These are phyloP conservation scores for Fragilariopsis cylindrus DNA, from an alignment of 108 stramenopile genomes.

Conservation along the genomic window DNA sequence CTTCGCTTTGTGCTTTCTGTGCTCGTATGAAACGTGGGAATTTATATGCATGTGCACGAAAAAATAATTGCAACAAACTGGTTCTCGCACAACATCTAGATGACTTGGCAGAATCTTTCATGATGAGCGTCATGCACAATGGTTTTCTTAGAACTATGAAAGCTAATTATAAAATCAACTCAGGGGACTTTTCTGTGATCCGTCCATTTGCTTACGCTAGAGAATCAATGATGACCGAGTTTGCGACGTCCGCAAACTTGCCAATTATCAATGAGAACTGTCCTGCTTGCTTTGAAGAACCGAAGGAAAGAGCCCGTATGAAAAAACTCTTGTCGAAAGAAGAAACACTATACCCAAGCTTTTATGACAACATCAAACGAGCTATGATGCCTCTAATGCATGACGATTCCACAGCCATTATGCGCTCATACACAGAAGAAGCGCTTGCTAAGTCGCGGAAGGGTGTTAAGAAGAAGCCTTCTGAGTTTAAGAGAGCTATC, in stretches of 20 bases:
- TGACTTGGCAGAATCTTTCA: conserved; percentile 96
- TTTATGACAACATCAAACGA: conserved; percentile 80
- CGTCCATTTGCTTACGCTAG: conserved; percentile 95
- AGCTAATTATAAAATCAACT: conserved; percentile 94
- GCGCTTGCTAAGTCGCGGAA: conserved; percentile 80
- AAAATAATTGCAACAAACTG: conserved; percentile 92
- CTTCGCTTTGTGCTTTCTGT: conserved; percentile 95
- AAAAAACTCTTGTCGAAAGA: conserved; percentile 94
- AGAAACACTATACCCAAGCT: conserved; percentile 86
- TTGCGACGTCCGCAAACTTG: conserved; percentile 81
- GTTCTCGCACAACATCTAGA: conserved; percentile 97
- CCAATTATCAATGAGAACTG: conserved; percentile 99
- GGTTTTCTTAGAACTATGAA: conserved; percentile 91
- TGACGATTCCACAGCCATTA: conserved; percentile 75
- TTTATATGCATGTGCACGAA: conserved; percentile 89
- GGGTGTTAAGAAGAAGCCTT: conserved; percentile 18
- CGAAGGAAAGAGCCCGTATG: conserved; percentile 95
- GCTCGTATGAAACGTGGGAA: conserved; percentile 98
- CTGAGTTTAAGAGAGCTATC: background rate
- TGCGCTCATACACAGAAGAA: conserved; percentile 83
- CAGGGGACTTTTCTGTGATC: conserved; percentile 93
- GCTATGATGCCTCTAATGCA: conserved; percentile 81
- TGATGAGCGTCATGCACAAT: conserved; percentile 98
- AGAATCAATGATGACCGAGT: conserved; percentile 92
- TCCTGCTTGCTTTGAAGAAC: conserved; percentile 99